These are phyloP conservation scores for Quercus phellos DNA, from an alignment of 331 rosid genomes.

Conservation along the genomic window DNA sequence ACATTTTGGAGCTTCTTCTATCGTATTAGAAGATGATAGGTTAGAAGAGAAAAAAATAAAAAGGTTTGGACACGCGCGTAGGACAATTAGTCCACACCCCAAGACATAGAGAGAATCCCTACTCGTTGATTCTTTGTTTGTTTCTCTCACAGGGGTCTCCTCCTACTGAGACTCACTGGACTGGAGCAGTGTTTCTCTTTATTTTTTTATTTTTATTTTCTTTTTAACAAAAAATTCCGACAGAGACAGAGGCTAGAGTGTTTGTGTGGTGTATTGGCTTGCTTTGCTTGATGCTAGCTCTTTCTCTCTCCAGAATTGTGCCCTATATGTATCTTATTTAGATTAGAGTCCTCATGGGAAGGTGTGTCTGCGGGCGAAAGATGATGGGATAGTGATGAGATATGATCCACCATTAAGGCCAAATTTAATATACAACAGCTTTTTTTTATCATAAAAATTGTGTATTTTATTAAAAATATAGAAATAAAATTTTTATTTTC, in stretches of 20 bases:
- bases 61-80: slow-evolving; percentile 2
- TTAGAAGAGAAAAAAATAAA: background rate
- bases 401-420: slow-evolving; percentile 16
- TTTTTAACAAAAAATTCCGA: background rate
- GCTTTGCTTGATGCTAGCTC: slow-evolving; percentile 15
- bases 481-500: too few relatives aligned
- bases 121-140: slow-evolving; percentile 12
- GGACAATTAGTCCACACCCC: slow-evolving; percentile 12
- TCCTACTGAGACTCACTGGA: background rate
- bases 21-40: background rate
- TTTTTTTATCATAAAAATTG: background rate
- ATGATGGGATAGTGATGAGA: slow-evolving; percentile 37
- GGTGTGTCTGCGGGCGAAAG: slow-evolving; percentile 27
- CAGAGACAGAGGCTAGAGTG: background rate
- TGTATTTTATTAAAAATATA: too few relatives aligned
- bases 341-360: slow-evolving; percentile 15
- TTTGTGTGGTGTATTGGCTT: background rate
- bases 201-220: background rate
- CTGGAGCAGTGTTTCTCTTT: too few relatives aligned
- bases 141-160: slow-evolving; percentile 6
- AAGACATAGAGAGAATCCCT: slow-evolving; percentile 12
- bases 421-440: background rate
- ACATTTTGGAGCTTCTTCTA: too few relatives aligned
- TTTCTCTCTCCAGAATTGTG: background rate
- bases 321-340: background rate